Evolutionary conservation across 1,284 basidiomycete genomes (phyloP).

Genomic region (Ceratobasidium theobromae): DNA sequence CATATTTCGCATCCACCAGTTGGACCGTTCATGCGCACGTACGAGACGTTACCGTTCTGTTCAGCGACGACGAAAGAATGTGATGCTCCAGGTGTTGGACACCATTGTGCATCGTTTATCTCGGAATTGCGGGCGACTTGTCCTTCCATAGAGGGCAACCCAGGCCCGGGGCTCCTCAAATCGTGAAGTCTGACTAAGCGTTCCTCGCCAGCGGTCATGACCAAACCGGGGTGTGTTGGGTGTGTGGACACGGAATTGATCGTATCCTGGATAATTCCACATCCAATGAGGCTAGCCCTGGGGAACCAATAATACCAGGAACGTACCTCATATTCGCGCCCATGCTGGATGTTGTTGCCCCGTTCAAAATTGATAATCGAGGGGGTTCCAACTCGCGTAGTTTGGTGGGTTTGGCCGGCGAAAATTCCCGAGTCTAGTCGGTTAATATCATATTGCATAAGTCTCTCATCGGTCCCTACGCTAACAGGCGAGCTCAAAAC

Average conservation of each 20-base stretch:
- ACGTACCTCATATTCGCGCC: conserved; percentile 14
- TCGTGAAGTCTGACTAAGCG: conserved; percentile 26
- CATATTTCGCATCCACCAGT: conserved; percentile 7
- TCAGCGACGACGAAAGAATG: conserved; percentile 29
- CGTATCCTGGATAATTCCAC: not conserved
- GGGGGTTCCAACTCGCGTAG: not conserved
- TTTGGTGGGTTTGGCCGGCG: conserved; percentile 5
- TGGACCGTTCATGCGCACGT: not conserved
- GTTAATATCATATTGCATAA: conserved; percentile 14
- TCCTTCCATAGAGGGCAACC: conserved; percentile 28
- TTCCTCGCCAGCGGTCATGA: conserved; percentile 22
- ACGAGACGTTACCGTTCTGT: conserved; percentile 27
- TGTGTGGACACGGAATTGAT: conserved; percentile 26
- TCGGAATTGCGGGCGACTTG: conserved; percentile 29
- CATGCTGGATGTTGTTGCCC: conserved; percentile 5
- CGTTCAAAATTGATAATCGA: not conserved
- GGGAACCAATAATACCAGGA: conserved; percentile 4
- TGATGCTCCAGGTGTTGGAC: conserved; percentile 13
- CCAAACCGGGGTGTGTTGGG: conserved; percentile 27
- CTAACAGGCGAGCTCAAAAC: not conserved
- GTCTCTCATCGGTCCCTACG: not conserved
- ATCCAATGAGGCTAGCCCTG: conserved; percentile 28
- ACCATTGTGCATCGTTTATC: conserved; percentile 31
- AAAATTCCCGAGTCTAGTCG: conserved; percentile 9
- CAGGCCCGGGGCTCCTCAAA: conserved; percentile 19